These are phyloP conservation scores for Grigorovia transvaalensis DNA, from an alignment of 805 yeast genomes.

Conservation along the genomic window DNA sequence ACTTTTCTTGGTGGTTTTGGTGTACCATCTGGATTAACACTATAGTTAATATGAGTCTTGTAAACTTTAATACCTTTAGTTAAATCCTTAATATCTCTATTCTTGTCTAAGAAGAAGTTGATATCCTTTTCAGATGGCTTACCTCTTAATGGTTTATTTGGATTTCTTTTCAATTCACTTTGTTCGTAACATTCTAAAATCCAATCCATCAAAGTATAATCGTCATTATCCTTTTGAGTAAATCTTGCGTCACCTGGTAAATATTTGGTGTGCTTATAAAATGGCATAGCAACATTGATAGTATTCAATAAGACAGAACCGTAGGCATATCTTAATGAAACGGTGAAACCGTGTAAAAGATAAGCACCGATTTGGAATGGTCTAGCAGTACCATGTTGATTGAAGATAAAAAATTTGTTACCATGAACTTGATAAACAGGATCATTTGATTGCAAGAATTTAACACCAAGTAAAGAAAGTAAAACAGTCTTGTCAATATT, in stretches of 20 bases:
- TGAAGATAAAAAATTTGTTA: constrained; percentile 16
- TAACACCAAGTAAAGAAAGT: constrained; percentile 14
- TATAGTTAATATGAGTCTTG: constrained; percentile 16
- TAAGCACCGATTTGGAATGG: constrained; percentile 16
- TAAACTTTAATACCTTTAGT: constrained; percentile 15
- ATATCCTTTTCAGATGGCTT: constrained; percentile 10
- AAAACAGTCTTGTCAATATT: constrained; percentile 10
- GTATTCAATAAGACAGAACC: constrained; percentile 15
- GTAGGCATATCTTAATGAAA: constrained; percentile 12
- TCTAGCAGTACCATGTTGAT: constrained; percentile 6
- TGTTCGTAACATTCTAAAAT: constrained; percentile 13
- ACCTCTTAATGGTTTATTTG: neutral
- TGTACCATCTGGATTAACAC: constrained; percentile 14
- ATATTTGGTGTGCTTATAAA: constrained; percentile 15
- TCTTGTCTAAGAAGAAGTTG: constrained; percentile 12
- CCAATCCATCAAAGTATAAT: constrained; percentile 15
- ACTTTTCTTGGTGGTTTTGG: constrained; percentile 12
- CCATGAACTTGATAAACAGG: constrained; percentile 15
- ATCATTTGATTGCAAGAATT: constrained; percentile 9
- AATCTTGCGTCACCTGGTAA: constrained; percentile 16
- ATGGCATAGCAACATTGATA: constrained; percentile 13
- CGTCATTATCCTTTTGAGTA: constrained; percentile 8
- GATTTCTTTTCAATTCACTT: constrained; percentile 3
- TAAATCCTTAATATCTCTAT: constrained; percentile 10
- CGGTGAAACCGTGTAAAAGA: constrained; percentile 15